These are phyloP conservation scores for Flaveria linearis DNA, from an alignment of 129 eudicot species.

Conservation along the genomic window DNA sequence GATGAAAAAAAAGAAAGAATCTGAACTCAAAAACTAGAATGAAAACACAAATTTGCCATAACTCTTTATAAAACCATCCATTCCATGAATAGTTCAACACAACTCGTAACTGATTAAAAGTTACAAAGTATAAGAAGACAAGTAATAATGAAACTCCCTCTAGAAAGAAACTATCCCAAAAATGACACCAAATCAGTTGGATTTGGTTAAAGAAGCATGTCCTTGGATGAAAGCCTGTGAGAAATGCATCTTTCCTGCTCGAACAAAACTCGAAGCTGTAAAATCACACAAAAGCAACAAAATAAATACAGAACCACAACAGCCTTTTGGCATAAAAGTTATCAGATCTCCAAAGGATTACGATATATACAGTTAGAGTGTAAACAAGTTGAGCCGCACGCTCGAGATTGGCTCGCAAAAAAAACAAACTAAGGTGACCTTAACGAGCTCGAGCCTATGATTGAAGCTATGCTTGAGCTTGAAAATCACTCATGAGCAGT, in stretches of 20 bases:
- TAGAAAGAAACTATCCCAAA: constrained; percentile 14
- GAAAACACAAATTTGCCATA: neutral
- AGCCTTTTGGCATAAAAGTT: neutral
- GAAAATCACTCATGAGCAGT: too few species aligned
- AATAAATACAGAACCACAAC: constrained; percentile 8
- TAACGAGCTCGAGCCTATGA: neutral
- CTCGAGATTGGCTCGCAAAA: neutral
- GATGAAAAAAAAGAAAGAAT: neutral
- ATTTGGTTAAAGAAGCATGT: neutral
- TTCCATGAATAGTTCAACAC: constrained; percentile 5
- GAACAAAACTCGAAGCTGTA: constrained; percentile 21
- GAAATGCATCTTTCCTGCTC: neutral
- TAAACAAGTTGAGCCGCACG: neutral
- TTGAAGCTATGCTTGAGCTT: too few species aligned
- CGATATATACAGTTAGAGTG: neutral
- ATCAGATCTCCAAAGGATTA: neutral
- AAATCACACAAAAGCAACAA: neutral
- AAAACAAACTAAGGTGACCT: neutral
- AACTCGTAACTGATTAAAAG: constrained; percentile 7
- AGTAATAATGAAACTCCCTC: constrained; percentile 10
- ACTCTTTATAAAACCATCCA: neutral
- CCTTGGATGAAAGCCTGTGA: neutral
- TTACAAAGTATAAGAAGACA: neutral
- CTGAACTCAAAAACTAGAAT: neutral
- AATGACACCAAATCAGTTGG: constrained; percentile 18